Base-by-base conservation (phyloP, 495 filamentous ascomycete species). In the Hyaloscypha bicolor region DNA sequence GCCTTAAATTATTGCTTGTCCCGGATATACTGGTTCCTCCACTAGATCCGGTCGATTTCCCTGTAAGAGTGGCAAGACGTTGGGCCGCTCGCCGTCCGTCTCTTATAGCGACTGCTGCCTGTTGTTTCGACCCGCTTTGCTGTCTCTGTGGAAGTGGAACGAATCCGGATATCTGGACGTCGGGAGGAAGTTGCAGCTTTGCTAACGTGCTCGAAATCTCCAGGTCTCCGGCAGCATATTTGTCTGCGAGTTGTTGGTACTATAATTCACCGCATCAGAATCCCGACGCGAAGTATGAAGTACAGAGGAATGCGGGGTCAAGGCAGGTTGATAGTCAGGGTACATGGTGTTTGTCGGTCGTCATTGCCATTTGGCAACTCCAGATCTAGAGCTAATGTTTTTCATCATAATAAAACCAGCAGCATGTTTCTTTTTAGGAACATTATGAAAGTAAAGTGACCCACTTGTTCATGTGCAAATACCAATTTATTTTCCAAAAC, bases 311-410 rank as follows among this genome's bases (percentile, higher is more conserved):
- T 61, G 52, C 65, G 25, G 51, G 63, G 51, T 33, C 61, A 67
- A 37, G 35, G 12, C 12, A 8, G 12, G 35, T 48, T 45, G 74
- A 55, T 69, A 65, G n/a, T 75, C 76, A 72, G 76, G 76, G 69
- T 76, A 75, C 73, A 65, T 71, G 66, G 70, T 68, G 62, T 76
- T 71, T 86, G 70, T 87, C 85, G 80, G 74, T 87, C 86, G 79
- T 76, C 75, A 79, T 79, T 75, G 75, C 71, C 37, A 62, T 66
- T 73, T 75, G 66, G 78, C 79, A 83, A 79, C 86, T 90, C 77
- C 80, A 86, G 87, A 85, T 90, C 87, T 90, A 90, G 87, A 90
- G 87, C 87, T 90, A 90, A 87, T 71, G 59, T 76, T 70, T 79
- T 70, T 86, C 83, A 87, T 89, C 88, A 87, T 86, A 77, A 59